Evolutionary conservation across 2,329 filamentous ascomycete species (phyloP), one percentile per base, ranked within the genome.

Genomic region (Ceratocystis eucalypticola): DNA sequence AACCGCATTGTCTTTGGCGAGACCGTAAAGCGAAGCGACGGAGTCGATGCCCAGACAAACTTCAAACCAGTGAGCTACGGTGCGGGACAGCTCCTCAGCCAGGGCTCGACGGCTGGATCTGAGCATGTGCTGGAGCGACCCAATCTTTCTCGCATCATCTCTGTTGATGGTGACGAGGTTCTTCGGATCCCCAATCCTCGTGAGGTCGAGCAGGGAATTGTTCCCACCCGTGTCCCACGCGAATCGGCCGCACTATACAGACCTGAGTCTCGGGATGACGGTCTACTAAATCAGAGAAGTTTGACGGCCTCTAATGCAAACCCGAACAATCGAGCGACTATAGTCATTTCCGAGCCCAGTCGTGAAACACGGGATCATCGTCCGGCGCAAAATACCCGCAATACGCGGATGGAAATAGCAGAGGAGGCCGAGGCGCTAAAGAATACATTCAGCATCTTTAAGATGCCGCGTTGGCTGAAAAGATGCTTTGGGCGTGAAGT

Each of bases 101-200:
- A 63, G 77, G 87, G 8, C 82, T 83, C 0, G 71, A 72, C 45
- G 10, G 61, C 37, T 22, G 45, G 46, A 5, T 66, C 48, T 25
- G 64, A 68, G 28, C 46, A 66, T 20, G 61, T 46, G 1, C 8
- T 66, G 1, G 37, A 64, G 15, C 67, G 67, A 15, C 67, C 67
- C 17, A 33, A 61, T 22, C 61, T 66, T 10, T 20, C 64, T 33
- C 64, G 67, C 6, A 37, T 64, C 15, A 41, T 96, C 72, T 88
- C 88, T 5, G 87, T 89, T 66, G 84, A 85, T 69, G 86, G 88
- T 66, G 87, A 85, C 65, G 85, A 86, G 44, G 85, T 91, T 0
- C 77, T 97, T 55, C 87, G 91, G 50, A 97, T 99, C 71, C 94
- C 94, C 0, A 92, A 92, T 22, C 94, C 94, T 0, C 82, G 92